phyloP scores from a whole-genome alignment of 2,329 filamentous ascomycete genomes.

The Penicillium sp. region DNA sequence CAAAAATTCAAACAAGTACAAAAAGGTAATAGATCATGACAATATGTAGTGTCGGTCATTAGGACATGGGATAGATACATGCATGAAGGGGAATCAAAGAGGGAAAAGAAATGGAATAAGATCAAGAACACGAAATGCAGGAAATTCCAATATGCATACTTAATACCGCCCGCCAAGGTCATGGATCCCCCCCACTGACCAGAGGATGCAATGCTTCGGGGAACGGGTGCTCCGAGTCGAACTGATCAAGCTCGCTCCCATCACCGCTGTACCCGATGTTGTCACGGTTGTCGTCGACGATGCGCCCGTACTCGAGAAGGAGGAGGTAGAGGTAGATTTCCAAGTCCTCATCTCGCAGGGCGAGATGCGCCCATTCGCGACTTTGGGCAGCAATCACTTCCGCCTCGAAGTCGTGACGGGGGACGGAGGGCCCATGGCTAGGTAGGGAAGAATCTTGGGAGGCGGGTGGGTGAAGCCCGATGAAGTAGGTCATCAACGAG shows the following conservation, averaged over 20 bases:
- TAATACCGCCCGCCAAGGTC: not conserved
- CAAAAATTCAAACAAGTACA: not conserved
- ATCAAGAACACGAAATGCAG: not conserved
- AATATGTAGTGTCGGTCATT: slow-evolving; percentile 9
- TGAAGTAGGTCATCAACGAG: slow-evolving; percentile 53
- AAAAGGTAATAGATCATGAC: slow-evolving; percentile 2
- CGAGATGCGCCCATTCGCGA: slow-evolving; percentile 41
- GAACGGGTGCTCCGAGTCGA: slow-evolving; percentile 19
- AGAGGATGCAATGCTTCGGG: slow-evolving; percentile 8
- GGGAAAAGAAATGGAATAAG: not conserved
- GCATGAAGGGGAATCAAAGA: slow-evolving; percentile 11
- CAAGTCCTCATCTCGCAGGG: slow-evolving; percentile 56
- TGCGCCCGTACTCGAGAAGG: slow-evolving; percentile 60
- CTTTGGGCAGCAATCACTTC: slow-evolving; percentile 39
- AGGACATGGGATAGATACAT: slow-evolving; percentile 13
- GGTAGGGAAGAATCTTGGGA: slow-evolving; percentile 7
- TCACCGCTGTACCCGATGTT: slow-evolving; percentile 58
- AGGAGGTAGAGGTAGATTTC: slow-evolving; percentile 55
- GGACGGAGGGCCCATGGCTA: slow-evolving; percentile 26
- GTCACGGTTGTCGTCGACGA: slow-evolving; percentile 65
- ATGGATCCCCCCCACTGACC: slow-evolving; percentile 5
- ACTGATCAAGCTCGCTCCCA: slow-evolving; percentile 22
- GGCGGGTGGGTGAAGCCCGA: slow-evolving; percentile 38
- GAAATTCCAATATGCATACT: not conserved
- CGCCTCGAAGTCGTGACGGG: slow-evolving; percentile 36